Base-by-base conservation (phyloP, 1,139 yeast species). In the Yamadazyma jaroonii region DNA sequence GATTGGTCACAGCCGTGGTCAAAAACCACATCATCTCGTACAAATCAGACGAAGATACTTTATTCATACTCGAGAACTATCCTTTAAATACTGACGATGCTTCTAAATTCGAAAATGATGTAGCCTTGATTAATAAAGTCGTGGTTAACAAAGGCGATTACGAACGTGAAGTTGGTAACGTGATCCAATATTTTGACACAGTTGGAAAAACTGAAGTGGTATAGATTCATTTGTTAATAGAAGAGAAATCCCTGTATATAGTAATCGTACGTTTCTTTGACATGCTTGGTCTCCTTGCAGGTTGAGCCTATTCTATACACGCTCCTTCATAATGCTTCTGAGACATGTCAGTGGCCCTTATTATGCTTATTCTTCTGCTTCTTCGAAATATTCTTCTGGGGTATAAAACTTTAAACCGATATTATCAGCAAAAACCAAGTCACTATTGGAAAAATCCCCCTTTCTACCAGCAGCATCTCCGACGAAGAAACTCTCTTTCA, bases 381-480 rank as follows among this genome's bases (percentile, higher is more conserved):
- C 31, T 29, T 20, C 23, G 39, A 62, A 62, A 32, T 66, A 69
- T 40, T 81, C 80, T 52, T 90, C 97, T 0, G 97, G 97, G 0
- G 79, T 65, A 39, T 62, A 62, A 54, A 87, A 89, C 27, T 52
- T 48, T 2, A 89, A 34, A 0, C 76, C 75, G 1, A 74, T 53
- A 17, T 65, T 71, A 34, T 65, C 50, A 0, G 97, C 96, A 67
- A 90, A 88, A 41, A 45, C 53, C 45, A 59, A 59, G 56, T 90
- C 97, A 38, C 86, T 74, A 50, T 86, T 90, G 69, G 90, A 84
- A 56, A 81, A 83, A 57, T 90, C 97, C 0, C 53, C 57, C 1
- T 57, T 53, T 37, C 97, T 67, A 0, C 97, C 98, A 6, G 97
- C 97, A 0, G 97, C 97, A 64, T 92, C 98, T 4, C 98, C 98